phyloP scores from a whole-genome alignment of 495 filamentous ascomycete genomes.

The Melanomma pulvis-pyrius region DNA sequence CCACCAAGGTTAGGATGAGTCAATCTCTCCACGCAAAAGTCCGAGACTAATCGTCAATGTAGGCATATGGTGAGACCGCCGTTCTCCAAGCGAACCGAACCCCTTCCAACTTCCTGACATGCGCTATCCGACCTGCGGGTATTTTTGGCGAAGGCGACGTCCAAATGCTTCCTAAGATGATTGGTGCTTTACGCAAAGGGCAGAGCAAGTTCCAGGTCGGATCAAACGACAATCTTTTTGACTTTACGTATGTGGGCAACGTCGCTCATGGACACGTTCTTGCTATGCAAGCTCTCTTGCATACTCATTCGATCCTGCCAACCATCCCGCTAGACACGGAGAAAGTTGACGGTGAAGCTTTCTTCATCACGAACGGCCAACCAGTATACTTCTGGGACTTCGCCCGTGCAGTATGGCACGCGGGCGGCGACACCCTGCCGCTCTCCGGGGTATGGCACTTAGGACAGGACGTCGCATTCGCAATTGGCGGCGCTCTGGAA shows the following conservation, averaged over 20 bases:
- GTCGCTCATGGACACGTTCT: slow-evolving; percentile 75
- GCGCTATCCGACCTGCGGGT: slow-evolving; percentile 80
- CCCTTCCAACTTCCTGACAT: slow-evolving; percentile 64
- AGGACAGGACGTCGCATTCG: slow-evolving; percentile 61
- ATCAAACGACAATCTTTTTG: slow-evolving; percentile 83
- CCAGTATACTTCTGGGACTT: slow-evolving; percentile 98
- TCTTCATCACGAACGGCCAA: slow-evolving; percentile 91
- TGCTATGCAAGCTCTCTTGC: slow-evolving; percentile 71
- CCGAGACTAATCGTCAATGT: slow-evolving; percentile 11
- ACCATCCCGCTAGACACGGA: slow-evolving; percentile 70
- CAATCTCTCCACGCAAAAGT: neutral
- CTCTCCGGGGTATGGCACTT: slow-evolving; percentile 65
- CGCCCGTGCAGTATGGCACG: slow-evolving; percentile 72
- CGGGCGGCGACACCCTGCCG: slow-evolving; percentile 44
- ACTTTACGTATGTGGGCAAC: slow-evolving; percentile 82
- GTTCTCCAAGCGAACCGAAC: slow-evolving; percentile 84
- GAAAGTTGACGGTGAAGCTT: slow-evolving; percentile 88
- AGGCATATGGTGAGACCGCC: slow-evolving; percentile 84
- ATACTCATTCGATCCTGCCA: slow-evolving; percentile 54
- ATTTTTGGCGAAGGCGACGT: slow-evolving; percentile 84
- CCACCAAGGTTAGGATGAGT: slow-evolving; percentile 45
- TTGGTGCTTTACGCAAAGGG: slow-evolving; percentile 64
- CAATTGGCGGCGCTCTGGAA: slow-evolving; percentile 72
- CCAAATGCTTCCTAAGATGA: slow-evolving; percentile 49
- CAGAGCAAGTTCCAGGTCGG: slow-evolving; percentile 84